phyloP scores from a whole-genome alignment of 2,329 filamentous ascomycete genomes.

The Samsoniella hepiali region DNA sequence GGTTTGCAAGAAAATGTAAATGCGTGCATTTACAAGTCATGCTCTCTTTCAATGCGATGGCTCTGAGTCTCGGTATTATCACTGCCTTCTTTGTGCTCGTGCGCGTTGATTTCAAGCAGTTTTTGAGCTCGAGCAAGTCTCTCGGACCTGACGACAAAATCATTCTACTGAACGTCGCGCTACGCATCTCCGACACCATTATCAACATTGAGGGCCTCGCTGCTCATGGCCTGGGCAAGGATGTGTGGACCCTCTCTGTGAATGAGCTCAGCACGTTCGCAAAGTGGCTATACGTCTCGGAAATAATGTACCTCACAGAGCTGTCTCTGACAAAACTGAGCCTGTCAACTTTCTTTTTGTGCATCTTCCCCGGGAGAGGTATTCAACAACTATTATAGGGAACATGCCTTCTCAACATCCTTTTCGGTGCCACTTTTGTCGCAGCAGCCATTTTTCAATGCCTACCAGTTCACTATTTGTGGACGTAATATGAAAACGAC shows the following conservation, averaged over 20 bases:
- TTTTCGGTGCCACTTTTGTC: conserved; percentile 42
- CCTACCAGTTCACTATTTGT: conserved; percentile 48
- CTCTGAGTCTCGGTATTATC: conserved; percentile 33
- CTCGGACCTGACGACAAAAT: conserved; percentile 40
- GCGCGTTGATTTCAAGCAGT: conserved; percentile 38
- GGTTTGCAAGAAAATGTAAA: neutral
- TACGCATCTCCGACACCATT: conserved; percentile 30
- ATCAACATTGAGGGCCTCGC: conserved; percentile 32
- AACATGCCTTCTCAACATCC: conserved; percentile 38
- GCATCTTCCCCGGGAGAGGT: conserved; percentile 45
- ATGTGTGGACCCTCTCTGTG: conserved; percentile 48
- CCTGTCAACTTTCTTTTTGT: conserved; percentile 53
- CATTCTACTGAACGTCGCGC: conserved; percentile 28
- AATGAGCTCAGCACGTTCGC: conserved; percentile 42
- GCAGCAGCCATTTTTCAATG: conserved; percentile 49
- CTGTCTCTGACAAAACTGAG: conserved; percentile 48
- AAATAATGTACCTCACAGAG: conserved; percentile 44
- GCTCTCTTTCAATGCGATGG: conserved; percentile 31
- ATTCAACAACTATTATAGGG: conserved; percentile 41
- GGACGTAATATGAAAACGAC: conserved; percentile 49
- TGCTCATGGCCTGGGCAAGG: conserved; percentile 45
- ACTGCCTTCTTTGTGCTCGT: conserved; percentile 40
- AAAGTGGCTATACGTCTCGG: conserved; percentile 41
- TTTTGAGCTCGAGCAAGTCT: conserved; percentile 30
- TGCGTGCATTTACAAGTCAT: conserved; percentile 4